Evolutionary conservation across 1,284 basidiomycete species (phyloP).

Genomic region (Athelia psychrophila): DNA sequence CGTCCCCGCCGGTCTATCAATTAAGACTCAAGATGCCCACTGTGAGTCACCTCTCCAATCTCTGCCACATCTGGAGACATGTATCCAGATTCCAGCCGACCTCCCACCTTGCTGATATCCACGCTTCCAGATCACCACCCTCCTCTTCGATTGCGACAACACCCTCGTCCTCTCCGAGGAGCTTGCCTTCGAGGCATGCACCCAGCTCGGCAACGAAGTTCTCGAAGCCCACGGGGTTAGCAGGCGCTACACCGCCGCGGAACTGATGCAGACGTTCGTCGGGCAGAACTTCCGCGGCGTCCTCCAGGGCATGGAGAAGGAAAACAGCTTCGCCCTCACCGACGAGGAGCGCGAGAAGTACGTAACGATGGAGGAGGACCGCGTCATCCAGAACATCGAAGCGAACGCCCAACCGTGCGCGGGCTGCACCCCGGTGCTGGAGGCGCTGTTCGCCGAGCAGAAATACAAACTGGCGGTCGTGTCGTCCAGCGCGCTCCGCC

Average conservation of each 20-base stretch:
- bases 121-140: constrained; percentile 21
- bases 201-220: constrained; percentile 22
- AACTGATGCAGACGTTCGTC: constrained; percentile 21
- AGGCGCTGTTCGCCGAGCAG: constrained; percentile 10
- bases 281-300: constrained; percentile 27
- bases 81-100: too few relatives aligned
- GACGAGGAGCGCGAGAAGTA: constrained; percentile 15
- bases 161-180: constrained; percentile 24
- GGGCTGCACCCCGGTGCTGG: constrained; percentile 14
- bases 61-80: too few relatives aligned
- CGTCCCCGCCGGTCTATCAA: too few relatives aligned
- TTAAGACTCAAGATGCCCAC: too few relatives aligned
- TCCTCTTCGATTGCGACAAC: constrained; percentile 26
- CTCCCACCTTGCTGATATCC: too few relatives aligned
- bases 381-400: constrained; percentile 19
- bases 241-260: constrained; percentile 20
- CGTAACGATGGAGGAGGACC: constrained; percentile 20
- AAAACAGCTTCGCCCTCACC: constrained; percentile 15
- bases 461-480: constrained; percentile 21
- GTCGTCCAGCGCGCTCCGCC: constrained; percentile 19
- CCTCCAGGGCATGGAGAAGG: constrained; percentile 18
- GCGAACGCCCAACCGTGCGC: constrained; percentile 17
- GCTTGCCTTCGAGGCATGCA: constrained; percentile 23
- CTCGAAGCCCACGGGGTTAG: constrained; percentile 14
- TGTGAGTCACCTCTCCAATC: too few relatives aligned